Base-by-base conservation (phyloP, 805 yeast species). In the Zygoascus bituminiphila region DNA sequence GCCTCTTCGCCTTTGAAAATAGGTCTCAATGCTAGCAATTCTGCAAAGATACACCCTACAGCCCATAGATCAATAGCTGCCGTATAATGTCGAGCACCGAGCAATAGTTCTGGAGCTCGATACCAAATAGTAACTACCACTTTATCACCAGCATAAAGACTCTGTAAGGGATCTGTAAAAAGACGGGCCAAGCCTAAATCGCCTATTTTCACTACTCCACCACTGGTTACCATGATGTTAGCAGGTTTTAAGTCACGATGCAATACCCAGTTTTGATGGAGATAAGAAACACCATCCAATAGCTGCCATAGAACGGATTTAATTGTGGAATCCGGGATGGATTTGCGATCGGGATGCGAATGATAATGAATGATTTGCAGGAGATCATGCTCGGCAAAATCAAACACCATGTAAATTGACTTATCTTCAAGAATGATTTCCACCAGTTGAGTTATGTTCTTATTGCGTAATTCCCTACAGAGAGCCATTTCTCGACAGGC, bases 191-290 rank as follows among this genome's bases (percentile, higher is more conserved):
- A 70, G 1, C 98, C 98, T 56, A 89, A 73, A 68, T 91, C 98
- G 20, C 98, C 98, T 52, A 91, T 89, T 64, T 93, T 93, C 17
- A 91, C 93, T n/a, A 81, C 79, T 0, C 98, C 98, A 50, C 77
- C 79, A 7, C 81, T 75, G 0, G 96, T 80, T 0, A 91, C 95
- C 98, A 91, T 93, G 55, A 93, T 91, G 66, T 91, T 91, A 1
- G 98, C 98, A 1, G 99, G 99, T 60, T 93, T 93, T 54, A 93
- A 73, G 66, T 93, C 99, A 53, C 99, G 74, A 66, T 93, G 99
- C 45, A 93, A 70, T 2, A 93, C 81, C 98, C 98, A 93, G 65
- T 93, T 91, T 64, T 88, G 91, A 65, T 93, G 99, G 39, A 93
- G 67, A 61, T 82, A 93, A 0, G 88, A 79, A 1, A 93, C 89